These are phyloP conservation scores for Pisolithus thermaeus DNA, from an alignment of 1,284 basidiomycete species.

Conservation along the genomic window DNA sequence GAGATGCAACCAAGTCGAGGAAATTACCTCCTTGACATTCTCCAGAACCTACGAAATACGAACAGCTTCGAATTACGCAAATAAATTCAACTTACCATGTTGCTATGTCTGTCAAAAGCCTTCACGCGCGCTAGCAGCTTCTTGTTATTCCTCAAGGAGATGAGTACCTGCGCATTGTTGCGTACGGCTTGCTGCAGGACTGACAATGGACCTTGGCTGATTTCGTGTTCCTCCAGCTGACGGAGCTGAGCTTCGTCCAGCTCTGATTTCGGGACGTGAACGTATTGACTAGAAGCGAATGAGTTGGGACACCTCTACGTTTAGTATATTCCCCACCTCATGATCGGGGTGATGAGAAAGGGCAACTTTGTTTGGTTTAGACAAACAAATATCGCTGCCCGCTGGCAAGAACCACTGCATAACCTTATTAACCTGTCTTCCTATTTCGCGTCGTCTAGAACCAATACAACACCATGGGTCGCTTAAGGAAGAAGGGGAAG, in stretches of 20 bases:
- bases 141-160: slow-evolving; percentile 97
- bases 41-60: slow-evolving; percentile 68
- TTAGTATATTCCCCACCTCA: slow-evolving; percentile 22
- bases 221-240: slow-evolving; percentile 94
- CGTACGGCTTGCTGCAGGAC: slow-evolving; percentile 97
- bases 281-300: slow-evolving; percentile 74
- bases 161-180: slow-evolving; percentile 96
- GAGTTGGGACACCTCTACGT: slow-evolving; percentile 3
- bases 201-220: slow-evolving; percentile 95
- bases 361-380: slow-evolving; percentile 21
- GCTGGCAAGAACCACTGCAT: no score
- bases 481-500: slow-evolving; percentile 86
- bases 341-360: slow-evolving; percentile 10
- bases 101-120: slow-evolving; percentile 97
- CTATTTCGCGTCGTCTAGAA: not conserved
- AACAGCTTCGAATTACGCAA: slow-evolving; percentile 8
- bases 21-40: slow-evolving; percentile 88
- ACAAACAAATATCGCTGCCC: slow-evolving; percentile 20
- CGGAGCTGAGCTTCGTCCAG: slow-evolving; percentile 95
- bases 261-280: slow-evolving; percentile 95
- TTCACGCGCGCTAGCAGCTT: slow-evolving; percentile 97
- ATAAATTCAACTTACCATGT: slow-evolving; percentile 69
- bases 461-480: slow-evolving; percentile 60
- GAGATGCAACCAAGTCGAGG: not conserved
- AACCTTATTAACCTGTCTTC: not conserved